Base-by-base conservation (phyloP, 2,329 filamentous ascomycete genomes). In the Colletotrichum cereale region DNA sequence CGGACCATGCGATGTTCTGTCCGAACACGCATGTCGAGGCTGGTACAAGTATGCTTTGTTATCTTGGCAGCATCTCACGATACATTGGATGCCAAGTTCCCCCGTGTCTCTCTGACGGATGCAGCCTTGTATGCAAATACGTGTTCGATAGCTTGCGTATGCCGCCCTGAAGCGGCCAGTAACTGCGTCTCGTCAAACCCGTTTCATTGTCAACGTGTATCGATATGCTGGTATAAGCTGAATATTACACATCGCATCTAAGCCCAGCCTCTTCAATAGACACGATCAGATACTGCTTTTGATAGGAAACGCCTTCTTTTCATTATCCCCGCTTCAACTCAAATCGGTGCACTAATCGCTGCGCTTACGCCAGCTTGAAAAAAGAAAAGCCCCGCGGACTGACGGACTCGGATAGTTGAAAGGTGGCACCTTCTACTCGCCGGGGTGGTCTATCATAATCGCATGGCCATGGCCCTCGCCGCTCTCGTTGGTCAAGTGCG, bases 11-110 rank as follows among this genome's bases (percentile, higher is more conserved):
- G 18, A 34, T 34, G 16, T 34, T 11, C 16, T 47, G 26, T 61
- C 57, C 40, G 29, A 61, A 42, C 57, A 61, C 26, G 40, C 57
- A 47, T 61, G 29, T 36, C 26, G 29, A 26, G 42, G 26, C 57
- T 60, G 40, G 38, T 29, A 36, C 40, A 10, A 16, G 12, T 18
- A 34, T 47, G 18, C 40, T 31, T 48, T 11, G 31, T 6, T 29
- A 12, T 24, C 56, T 29, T 36, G 29, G 58, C 40, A 36, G 58
- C 31, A 47, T 18, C 21, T 48, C 21, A 18, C 29, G 58, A 61
- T 36, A 26, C 42, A 38, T 61, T 34, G 21, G 58, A 61, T 14
- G 29, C 29, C 58, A 34, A 61, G 40, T 44, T 34, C 34, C 16
- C 26, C 18, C 29, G 3, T 16, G n/a, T 26, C 40, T 26, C 40